phyloP scores from a whole-genome alignment of 2,329 filamentous ascomycete species.

The Verticillium nonalfalfae region DNA sequence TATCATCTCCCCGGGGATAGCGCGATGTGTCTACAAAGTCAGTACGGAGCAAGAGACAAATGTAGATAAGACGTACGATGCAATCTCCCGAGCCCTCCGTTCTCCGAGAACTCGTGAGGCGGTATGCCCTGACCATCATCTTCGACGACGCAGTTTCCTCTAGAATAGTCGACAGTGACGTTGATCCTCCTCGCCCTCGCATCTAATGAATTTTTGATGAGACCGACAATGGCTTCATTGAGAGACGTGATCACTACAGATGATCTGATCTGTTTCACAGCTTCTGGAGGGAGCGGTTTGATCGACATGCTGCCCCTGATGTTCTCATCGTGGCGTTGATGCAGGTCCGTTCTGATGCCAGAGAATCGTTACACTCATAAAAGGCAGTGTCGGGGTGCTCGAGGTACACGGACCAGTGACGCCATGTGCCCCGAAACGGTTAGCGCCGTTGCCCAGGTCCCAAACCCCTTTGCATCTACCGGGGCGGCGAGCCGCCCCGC shows the following conservation, averaged over 20 bases:
- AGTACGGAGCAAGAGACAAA: constrained; percentile 2
- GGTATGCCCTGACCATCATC: constrained; percentile 79
- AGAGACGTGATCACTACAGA: constrained; percentile 74
- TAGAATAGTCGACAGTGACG: constrained; percentile 65
- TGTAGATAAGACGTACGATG: constrained; percentile 51
- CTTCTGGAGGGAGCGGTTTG: constrained; percentile 61
- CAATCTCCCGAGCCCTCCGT: constrained; percentile 65
- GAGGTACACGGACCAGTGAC: background rate
- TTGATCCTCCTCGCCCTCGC: constrained; percentile 63
- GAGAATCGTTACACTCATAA: background rate
- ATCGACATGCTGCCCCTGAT: constrained; percentile 49
- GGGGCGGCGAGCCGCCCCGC: background rate
- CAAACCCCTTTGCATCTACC: background rate
- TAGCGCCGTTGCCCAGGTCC: background rate
- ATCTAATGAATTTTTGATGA: constrained; percentile 82
- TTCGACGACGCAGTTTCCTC: constrained; percentile 72
- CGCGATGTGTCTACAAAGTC: constrained; percentile 68
- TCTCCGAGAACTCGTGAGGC: constrained; percentile 62
- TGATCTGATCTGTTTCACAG: constrained; percentile 75
- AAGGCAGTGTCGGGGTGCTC: background rate
- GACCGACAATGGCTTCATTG: constrained; percentile 61
- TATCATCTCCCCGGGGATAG: constrained; percentile 33
- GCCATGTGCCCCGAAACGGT: background rate
- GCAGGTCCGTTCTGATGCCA: background rate
- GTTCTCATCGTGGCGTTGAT: background rate